Evolutionary conservation across 164 flowering plant species (phyloP).

Genomic region (Vitis amurensis): DNA sequence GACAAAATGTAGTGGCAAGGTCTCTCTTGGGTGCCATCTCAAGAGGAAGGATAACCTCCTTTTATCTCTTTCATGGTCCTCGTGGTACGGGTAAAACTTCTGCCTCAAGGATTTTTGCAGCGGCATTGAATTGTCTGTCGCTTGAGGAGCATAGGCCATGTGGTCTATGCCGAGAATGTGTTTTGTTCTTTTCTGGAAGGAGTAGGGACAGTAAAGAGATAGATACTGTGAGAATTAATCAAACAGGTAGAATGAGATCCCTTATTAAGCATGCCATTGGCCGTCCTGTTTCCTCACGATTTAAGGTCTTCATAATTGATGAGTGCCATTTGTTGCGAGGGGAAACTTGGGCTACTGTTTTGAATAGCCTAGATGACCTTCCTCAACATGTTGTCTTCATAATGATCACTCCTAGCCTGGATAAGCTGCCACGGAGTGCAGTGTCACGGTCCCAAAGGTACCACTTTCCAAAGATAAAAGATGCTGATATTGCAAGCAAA

Average conservation of each 20-base stretch:
- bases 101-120: slow-evolving; percentile 80
- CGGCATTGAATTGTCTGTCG: slow-evolving; percentile 83
- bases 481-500: slow-evolving; percentile 53
- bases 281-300: slow-evolving; percentile 71
- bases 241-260: slow-evolving; percentile 40
- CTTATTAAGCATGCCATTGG: slow-evolving; percentile 51
- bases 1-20: slow-evolving; percentile 63
- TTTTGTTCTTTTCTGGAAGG: slow-evolving; percentile 59
- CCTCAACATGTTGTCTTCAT: slow-evolving; percentile 70
- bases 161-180: slow-evolving; percentile 73
- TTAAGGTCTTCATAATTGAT: slow-evolving; percentile 69
- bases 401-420: slow-evolving; percentile 76
- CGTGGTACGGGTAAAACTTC: slow-evolving; percentile 96
- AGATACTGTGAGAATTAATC: slow-evolving; percentile 64
- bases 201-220: slow-evolving; percentile 68
- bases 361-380: slow-evolving; percentile 55
- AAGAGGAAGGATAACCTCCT: slow-evolving; percentile 46
- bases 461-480: slow-evolving; percentile 76
- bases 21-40: slow-evolving; percentile 65
- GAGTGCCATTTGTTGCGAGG: slow-evolving; percentile 77
- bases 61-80: slow-evolving; percentile 90
- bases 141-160: slow-evolving; percentile 65
- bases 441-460: slow-evolving; percentile 70
- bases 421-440: slow-evolving; percentile 66
- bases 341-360: slow-evolving; percentile 69